phyloP scores from a whole-genome alignment of 2,329 filamentous ascomycete species.

The Monilinia aucupariae region DNA sequence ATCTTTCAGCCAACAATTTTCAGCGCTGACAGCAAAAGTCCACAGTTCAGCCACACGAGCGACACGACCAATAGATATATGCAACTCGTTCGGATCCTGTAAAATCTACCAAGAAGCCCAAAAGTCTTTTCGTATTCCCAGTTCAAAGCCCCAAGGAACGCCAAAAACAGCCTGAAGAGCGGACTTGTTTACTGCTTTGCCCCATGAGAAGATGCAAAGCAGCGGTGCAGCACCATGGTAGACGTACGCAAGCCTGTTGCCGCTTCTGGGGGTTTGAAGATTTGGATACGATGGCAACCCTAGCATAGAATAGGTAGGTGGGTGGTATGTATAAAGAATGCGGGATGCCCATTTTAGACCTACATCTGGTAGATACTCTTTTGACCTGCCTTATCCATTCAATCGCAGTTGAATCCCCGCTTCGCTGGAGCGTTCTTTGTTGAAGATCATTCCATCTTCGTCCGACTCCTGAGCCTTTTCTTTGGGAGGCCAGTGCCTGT shows the following conservation, averaged over 20 bases:
- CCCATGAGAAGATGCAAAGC: not conserved
- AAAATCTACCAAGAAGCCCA: not conserved
- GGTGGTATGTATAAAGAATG: constrained; percentile 9
- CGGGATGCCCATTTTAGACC: not conserved
- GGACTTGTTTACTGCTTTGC: not conserved
- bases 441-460: not conserved
- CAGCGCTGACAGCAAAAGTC: not conserved
- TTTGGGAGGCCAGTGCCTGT: not conserved
- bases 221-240: not conserved
- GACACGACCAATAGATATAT: not conserved
- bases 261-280: not conserved
- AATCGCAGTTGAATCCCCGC: not conserved
- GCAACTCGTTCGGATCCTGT: not conserved
- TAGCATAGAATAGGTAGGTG: not conserved
- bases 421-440: not conserved
- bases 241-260: not conserved
- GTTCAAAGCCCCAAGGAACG: not conserved
- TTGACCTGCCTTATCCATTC: constrained; percentile 1
- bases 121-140: not conserved
- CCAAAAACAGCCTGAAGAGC: not conserved
- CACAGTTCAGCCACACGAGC: not conserved
- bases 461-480: not conserved
- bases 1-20: not conserved
- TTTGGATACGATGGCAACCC: not conserved
- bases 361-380: not conserved